Evolutionary conservation across 441 rosid species (phyloP), one percentile per base, ranked within the genome.

Genomic region (Euphorbia schlechtendalii): DNA sequence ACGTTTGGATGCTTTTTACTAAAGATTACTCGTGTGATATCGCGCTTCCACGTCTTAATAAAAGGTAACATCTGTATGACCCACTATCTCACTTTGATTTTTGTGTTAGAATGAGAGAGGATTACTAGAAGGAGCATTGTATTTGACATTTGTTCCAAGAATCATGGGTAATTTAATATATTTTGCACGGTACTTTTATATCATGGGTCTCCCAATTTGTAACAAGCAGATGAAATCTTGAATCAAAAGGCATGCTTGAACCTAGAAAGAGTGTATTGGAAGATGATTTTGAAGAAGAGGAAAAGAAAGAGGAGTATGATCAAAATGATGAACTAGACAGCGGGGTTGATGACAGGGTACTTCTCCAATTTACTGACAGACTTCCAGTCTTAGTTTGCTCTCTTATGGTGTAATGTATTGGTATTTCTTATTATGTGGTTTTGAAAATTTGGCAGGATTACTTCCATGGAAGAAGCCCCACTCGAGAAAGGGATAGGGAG

Each of bases 281-380:
- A 78, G 99, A 94, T 71, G 97, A 90, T 68, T 94, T 94, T 74
- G 96, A 94, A 74, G 97, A 93, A 74, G 96, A 91, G 67, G 99
- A 94, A 79, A 89, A 94, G 70, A 89, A 85, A 66, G 96, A 90
- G 67, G 97, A 90, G 73, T 85, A 79, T 30, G 96, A 84, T 48
- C 88, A 71, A 63, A 69, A 80, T 30, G 86, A 87, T 68, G 94
- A 64, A 22, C 66, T 76, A 40, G 86, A 80, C 58, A 75, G 77
- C 46, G 83, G 74, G 57, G 82, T 76, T 61, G 78, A 80, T 75
- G 95, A 93, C 60, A 82, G 78, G 90, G 97, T 90, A 59, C n/a
- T 65, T 32, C 68, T 43, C 45, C 15, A 21, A 40, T 8, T 9
- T 18, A 0, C 48, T 15, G 3, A 24, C 32, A 12, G 17, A 4